phyloP scores from a whole-genome alignment of 2,329 filamentous ascomycete species.

The Alternaria atra region DNA sequence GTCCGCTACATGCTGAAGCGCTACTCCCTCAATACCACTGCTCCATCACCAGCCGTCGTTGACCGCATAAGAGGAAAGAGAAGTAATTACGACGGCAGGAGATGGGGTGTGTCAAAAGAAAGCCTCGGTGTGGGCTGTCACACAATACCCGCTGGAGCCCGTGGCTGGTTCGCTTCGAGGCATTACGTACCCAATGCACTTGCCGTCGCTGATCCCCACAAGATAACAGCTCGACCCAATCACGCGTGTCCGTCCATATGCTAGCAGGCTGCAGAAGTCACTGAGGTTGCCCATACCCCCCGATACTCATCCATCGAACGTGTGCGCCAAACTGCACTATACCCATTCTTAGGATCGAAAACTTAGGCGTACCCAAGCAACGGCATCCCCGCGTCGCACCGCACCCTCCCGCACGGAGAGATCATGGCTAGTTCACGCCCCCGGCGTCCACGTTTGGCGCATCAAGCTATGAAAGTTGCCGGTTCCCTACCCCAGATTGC shows the following conservation, averaged over 20 bases:
- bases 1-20: neutral
- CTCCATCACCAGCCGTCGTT: neutral
- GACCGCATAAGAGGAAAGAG: neutral
- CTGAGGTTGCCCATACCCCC: neutral
- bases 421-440: too few species aligned
- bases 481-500: too few species aligned
- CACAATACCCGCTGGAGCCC: neutral
- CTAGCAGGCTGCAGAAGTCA: neutral
- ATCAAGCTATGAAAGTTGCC: too few species aligned
- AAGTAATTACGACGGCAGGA: neutral
- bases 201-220: neutral
- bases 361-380: neutral
- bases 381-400: neutral
- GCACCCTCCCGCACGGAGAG: too few species aligned
- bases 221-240: slow-evolving; percentile 1
- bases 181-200: slow-evolving; percentile 2
- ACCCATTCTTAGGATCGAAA: neutral
- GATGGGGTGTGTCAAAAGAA: neutral
- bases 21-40: neutral
- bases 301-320: neutral
- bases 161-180: slow-evolving; percentile 6
- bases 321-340: neutral
- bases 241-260: neutral
- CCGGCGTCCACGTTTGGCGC: too few species aligned
- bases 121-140: neutral